Conservation (phyloP, 2,329 filamentous ascomycete genomes). For the Aspergillus bombycis region DNA sequence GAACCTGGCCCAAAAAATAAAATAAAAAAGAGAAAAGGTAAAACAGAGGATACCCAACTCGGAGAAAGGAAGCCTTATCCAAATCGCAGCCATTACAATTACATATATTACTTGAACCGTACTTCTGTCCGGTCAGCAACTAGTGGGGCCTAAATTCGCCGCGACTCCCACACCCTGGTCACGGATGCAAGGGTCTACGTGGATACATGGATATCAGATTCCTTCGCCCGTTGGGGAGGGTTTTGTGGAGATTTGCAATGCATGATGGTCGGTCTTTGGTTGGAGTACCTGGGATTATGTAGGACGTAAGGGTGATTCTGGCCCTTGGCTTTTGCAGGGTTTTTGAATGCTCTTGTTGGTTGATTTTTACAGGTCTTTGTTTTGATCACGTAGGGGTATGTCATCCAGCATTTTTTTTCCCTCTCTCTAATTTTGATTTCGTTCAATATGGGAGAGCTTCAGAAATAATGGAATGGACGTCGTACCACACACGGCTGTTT, state of each 20-base stretch:
- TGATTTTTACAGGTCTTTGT: not conserved
- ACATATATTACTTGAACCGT: not conserved
- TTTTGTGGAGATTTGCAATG: not conserved
- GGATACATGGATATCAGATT: conserved; percentile 7
- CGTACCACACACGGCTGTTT: not conserved
- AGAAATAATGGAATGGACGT: not conserved
- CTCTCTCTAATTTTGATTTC: not conserved
- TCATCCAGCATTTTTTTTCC: not conserved
- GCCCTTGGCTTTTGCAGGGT: not conserved
- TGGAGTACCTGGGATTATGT: not conserved
- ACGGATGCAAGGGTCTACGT: conserved; percentile 3
- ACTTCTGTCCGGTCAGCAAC: not conserved
- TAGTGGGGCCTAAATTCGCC: conserved; percentile 3
- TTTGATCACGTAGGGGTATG: not conserved
- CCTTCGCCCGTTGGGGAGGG: conserved; percentile 1
- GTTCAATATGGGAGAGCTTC: not conserved
- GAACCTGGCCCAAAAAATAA: not conserved
- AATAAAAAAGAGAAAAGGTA: not conserved
- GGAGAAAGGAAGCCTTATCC: not conserved
- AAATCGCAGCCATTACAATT: not conserved
- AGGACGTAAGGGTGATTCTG: not conserved
- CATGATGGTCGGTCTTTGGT: not conserved
- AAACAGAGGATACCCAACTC: not conserved
- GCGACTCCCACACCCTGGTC: not conserved
- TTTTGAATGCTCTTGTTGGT: not conserved